Base-by-base conservation (phyloP, 2,329 filamentous ascomycete genomes). In the Monilinia polystroma region DNA sequence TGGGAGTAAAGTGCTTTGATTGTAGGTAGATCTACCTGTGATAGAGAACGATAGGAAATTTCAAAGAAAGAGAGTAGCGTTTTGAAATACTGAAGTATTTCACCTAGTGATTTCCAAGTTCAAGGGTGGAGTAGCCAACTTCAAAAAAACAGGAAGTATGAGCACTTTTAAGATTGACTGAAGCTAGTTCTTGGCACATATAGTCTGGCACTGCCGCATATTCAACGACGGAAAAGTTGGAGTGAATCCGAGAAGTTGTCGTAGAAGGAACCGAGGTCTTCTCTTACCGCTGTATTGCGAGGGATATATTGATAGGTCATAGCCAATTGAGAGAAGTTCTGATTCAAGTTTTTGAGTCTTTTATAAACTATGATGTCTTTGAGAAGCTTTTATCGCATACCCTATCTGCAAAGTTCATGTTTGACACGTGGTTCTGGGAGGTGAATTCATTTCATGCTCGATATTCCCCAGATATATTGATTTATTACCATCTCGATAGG, bases 21-120 rank as follows among this genome's bases (percentile, higher is more conserved):
- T 51, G 3, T 51, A 41, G n/a, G 29, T n/a, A 62, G 29, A 16
- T 52, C 58, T 62, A 51, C 51, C 58, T 51, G 51, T 51, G 58
- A 62, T 41, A 62, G 58, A 49, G 49, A 29, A 11, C 16, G 29
- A 52, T 23, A 20, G 10, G 58, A 52, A 62, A 41, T 20, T 12
- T 51, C 2, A 51, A 35, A 49, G n/a, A 60, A 51, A 51, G n/a
- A 8, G 38, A 62, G 45, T 26, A 62, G 45, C 20, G 58, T 62
- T 47, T 26, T 51, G 45, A 38, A 49, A n/a, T 38, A 23, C 45
- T 62, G 29, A 26, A 26, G 23, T 51, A 38, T 51, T 51, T 62
- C 58, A 62, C 51, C 58, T 51, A n/a, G 32, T 20, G n/a, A 10
- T 51, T 62, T 14, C 12, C 8, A 62, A 45, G 29, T 38, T 10